Percentiles rank a stretch among this genome's conserved stretches.
phyloP scores from a whole-genome alignment of 2,329 filamentous ascomycete species.

The Macrophomina tecta region DNA sequence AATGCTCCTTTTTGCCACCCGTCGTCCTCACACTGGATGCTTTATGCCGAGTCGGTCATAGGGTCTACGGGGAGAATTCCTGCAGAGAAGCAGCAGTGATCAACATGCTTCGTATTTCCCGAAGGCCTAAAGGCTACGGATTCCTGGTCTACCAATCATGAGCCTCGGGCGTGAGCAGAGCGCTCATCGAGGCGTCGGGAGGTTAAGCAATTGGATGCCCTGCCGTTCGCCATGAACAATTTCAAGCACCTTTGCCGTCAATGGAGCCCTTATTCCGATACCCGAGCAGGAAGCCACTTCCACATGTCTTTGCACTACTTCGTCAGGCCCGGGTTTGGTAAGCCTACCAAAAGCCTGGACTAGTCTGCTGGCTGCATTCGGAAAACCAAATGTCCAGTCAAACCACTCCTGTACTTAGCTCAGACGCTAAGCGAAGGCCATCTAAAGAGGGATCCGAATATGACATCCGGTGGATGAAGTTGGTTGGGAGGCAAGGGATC shows the following conservation, averaged over 20 bases:
- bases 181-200: no score
- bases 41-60: no score
- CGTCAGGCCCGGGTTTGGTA: background rate
- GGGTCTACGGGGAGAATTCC: no score
- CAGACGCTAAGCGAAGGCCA: background rate
- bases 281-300: background rate
- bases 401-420: background rate
- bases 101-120: no score
- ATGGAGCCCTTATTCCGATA: background rate
- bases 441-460: background rate
- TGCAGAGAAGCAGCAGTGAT: no score
- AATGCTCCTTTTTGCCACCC: background rate
- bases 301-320: background rate
- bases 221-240: background rate
- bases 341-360: background rate
- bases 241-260: background rate
- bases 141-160: no score
- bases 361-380: background rate
- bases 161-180: no score
- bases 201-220: background rate
- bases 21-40: no score
- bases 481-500: background rate
- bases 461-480: background rate
- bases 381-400: background rate
- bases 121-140: no score